These are phyloP conservation scores for Fraxinus cuspidata DNA, from an alignment of 257 asterid genomes.

Conservation along the genomic window DNA sequence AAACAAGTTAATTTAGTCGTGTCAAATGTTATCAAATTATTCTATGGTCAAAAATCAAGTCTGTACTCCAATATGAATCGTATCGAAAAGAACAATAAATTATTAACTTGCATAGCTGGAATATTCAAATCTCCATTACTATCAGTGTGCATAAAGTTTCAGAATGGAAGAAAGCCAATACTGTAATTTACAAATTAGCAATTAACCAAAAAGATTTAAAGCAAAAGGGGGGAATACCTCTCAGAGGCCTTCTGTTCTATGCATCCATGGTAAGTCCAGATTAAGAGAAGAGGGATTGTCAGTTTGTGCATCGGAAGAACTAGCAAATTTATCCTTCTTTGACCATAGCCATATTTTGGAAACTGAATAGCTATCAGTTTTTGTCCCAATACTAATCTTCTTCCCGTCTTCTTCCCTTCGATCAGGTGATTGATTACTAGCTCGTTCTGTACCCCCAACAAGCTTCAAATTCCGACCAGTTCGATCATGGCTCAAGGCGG, in stretches of 20 bases:
- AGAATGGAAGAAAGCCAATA: slow-evolving; percentile 24
- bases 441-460: slow-evolving; percentile 32
- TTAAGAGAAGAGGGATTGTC: slow-evolving; percentile 39
- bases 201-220: slow-evolving; percentile 25
- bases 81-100: background rate
- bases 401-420: slow-evolving; percentile 55
- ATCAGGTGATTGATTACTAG: slow-evolving; percentile 28
- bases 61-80: slow-evolving; percentile 2
- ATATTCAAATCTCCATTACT: background rate
- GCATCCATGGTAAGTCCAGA: slow-evolving; percentile 50
- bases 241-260: slow-evolving; percentile 38
- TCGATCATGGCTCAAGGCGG: slow-evolving; percentile 55
- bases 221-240: slow-evolving; percentile 20
- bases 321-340: slow-evolving; percentile 68
- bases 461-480: slow-evolving; percentile 26
- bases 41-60: slow-evolving; percentile 4
- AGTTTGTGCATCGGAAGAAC: slow-evolving; percentile 45
- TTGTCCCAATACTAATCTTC: slow-evolving; percentile 75
- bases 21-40: slow-evolving; percentile 15
- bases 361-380: slow-evolving; percentile 88
- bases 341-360: slow-evolving; percentile 99
- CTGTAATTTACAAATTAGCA: slow-evolving; percentile 22
- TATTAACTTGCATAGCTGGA: background rate
- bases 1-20: slow-evolving; percentile 13
- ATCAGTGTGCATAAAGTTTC: slow-evolving; percentile 26